phyloP scores from a whole-genome alignment of 164 flowering plant species.

The Cinnamomum micranthum region DNA sequence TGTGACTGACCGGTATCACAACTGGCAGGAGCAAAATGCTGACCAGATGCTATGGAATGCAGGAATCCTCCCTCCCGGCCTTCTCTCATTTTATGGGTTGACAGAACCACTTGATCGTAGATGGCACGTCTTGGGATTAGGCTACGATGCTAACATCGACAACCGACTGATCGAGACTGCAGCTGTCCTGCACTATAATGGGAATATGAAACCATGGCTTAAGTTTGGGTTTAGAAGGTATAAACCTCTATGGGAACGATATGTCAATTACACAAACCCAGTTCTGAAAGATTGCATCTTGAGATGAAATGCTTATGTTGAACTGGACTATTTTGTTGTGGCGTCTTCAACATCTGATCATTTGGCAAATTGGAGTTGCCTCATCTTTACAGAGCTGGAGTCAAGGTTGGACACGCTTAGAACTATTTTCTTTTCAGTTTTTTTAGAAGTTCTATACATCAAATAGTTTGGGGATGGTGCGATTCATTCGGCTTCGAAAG shows the following conservation, averaged over 20 bases:
- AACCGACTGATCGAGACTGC: constrained; percentile 72
- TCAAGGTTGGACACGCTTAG: constrained; percentile 26
- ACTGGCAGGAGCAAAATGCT: constrained; percentile 74
- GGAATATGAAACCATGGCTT: constrained; percentile 90
- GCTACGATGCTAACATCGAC: constrained; percentile 65
- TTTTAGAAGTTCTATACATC: constrained; percentile 11
- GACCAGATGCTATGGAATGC: constrained; percentile 64
- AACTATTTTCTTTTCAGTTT: constrained; percentile 7
- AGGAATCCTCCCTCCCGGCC: constrained; percentile 80
- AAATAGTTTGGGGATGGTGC: constrained; percentile 12
- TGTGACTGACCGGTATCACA: constrained; percentile 66
- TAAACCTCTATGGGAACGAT: constrained; percentile 66
- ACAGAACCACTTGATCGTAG: constrained; percentile 88
- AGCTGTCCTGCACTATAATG: constrained; percentile 77
- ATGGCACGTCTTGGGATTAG: constrained; percentile 92
- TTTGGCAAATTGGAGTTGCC: constrained; percentile 2
- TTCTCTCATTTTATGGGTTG: constrained; percentile 71
- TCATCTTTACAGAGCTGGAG: constrained; percentile 26
- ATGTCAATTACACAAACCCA: constrained; percentile 53
- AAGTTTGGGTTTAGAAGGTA: constrained; percentile 58
- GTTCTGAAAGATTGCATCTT: constrained; percentile 48
- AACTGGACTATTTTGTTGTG: background rate
- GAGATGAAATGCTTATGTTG: constrained; percentile 28
- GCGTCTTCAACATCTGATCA: constrained; percentile 9
- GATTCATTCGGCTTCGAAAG: constrained; percentile 22